Evolutionary conservation across 2,329 filamentous ascomycete genomes (phyloP).

Genomic region (Acephala macrosclerotiorum): DNA sequence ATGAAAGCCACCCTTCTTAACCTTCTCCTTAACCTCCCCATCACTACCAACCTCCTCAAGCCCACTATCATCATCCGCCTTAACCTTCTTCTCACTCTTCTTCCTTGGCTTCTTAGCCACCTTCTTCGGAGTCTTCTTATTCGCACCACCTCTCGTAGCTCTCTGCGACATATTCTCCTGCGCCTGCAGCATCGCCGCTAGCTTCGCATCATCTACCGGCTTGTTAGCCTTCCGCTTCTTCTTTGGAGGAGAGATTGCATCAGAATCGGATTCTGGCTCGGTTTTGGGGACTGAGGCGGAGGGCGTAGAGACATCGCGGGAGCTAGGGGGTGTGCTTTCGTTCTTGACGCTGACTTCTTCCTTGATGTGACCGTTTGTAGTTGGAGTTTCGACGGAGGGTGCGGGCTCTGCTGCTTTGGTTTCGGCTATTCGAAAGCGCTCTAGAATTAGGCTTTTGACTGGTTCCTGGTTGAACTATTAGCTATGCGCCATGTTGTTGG

Average conservation of each 20-base stretch:
- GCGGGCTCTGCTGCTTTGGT: slow-evolving; percentile 22
- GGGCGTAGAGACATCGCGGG: slow-evolving; percentile 15
- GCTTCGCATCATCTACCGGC: slow-evolving; percentile 79
- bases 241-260: slow-evolving; percentile 47
- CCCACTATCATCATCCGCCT: slow-evolving; percentile 82
- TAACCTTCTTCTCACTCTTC: slow-evolving; percentile 79
- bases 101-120: slow-evolving; percentile 50
- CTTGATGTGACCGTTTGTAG: slow-evolving; percentile 32
- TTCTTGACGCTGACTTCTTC: slow-evolving; percentile 24
- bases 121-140: slow-evolving; percentile 50
- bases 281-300: slow-evolving; percentile 16
- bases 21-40: slow-evolving; percentile 64
- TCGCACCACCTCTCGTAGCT: slow-evolving; percentile 77
- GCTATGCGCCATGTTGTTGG: neutral
- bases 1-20: slow-evolving; percentile 89
- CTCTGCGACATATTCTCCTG: slow-evolving; percentile 81
- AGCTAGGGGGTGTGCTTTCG: slow-evolving; percentile 30
- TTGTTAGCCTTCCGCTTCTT: slow-evolving; percentile 68
- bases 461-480: slow-evolving; percentile 48
- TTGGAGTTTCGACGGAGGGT: slow-evolving; percentile 20
- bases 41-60: slow-evolving; percentile 68
- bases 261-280: slow-evolving; percentile 37
- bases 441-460: slow-evolving; percentile 61
- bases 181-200: slow-evolving; percentile 88
- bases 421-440: slow-evolving; percentile 59